Base-by-base conservation (phyloP, 345 rosid genomes). In the Orychophragmus violaceus region DNA sequence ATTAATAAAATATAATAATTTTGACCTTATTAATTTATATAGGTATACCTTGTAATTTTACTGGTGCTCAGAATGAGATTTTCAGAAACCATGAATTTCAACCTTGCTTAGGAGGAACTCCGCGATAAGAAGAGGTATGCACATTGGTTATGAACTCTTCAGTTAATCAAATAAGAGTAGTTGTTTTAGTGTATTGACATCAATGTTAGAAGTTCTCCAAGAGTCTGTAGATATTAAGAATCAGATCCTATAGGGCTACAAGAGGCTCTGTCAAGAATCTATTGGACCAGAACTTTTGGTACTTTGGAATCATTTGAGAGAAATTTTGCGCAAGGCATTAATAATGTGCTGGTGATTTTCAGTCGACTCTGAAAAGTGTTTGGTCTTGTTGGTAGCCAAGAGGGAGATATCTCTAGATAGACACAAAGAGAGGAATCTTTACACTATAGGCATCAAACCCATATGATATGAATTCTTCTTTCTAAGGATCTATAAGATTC, bases 241-340 rank as follows among this genome's bases (percentile, higher is more conserved):
- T 57, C 60, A 64, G 54, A 49, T 72, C 46, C 60, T 39, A 58
- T 54, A 36, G 16, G 23, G 61, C 6, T 46, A 58, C 44, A 25
- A 25, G 42, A 24, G 27, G 53, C 6, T 28, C 48, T 30, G 1
- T 58, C 18, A 32, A 28, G 54, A 28, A 51, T 61, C n/a, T 60
- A 54, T 28, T 36, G 59, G 60, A 64, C 63, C 30, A 54, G n/a
- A 58, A 11, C 3, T 21, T 58, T 23, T 65, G 37, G 28, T 50
- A 72, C 17, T 30, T 59, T 29, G 54, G 71, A 72, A 66, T 66
- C 17, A 39, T 58, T 39, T 65, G 37, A 36, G 35, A 39, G 62
- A 50, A 59, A 7, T 53, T 62, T 30, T 16, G 29, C 33, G 29
- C 11, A 19, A 25, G 27, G 24, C 24, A 22, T 10, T 35, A n/a